Evolutionary conservation across 306 rosid species (phyloP).

Genomic region (Astragalus membranaceus): DNA sequence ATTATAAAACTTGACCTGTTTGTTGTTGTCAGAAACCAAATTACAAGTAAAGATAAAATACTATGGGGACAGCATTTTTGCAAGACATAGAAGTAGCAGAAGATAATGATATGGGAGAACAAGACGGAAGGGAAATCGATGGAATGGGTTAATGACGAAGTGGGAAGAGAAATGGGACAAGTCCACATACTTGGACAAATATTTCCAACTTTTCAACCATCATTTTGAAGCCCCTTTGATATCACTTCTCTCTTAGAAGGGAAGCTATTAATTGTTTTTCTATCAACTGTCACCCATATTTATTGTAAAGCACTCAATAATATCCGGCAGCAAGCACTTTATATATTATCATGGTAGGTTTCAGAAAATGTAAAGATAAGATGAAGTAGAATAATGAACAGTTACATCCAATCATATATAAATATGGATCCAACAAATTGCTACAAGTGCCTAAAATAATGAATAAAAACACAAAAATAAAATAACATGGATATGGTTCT

Average conservation of each 20-base stretch:
- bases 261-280: too few relatives aligned
- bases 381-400: neutral
- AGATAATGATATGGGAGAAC: neutral
- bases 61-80: neutral
- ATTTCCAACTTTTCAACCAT: too few relatives aligned
- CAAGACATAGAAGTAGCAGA: neutral
- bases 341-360: neutral
- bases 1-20: neutral
- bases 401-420: neutral
- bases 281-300: too few relatives aligned
- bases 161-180: too few relatives aligned
- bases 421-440: neutral
- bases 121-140: too few relatives aligned
- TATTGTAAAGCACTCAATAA: too few relatives aligned
- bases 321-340: neutral
- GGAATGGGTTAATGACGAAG: too few relatives aligned
- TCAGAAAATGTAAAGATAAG: neutral
- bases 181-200: too few relatives aligned
- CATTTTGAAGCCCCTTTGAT: too few relatives aligned
- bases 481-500: slow-evolving; percentile 5
- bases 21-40: neutral
- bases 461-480: neutral
- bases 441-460: slow-evolving; percentile 3
- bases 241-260: too few relatives aligned
- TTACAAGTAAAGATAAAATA: neutral